A percentile compares a stretch with the other conserved stretches of the same genome.
Evolutionary conservation across 1,284 basidiomycete genomes (phyloP).

Genomic region (Psilocybe mexicana): DNA sequence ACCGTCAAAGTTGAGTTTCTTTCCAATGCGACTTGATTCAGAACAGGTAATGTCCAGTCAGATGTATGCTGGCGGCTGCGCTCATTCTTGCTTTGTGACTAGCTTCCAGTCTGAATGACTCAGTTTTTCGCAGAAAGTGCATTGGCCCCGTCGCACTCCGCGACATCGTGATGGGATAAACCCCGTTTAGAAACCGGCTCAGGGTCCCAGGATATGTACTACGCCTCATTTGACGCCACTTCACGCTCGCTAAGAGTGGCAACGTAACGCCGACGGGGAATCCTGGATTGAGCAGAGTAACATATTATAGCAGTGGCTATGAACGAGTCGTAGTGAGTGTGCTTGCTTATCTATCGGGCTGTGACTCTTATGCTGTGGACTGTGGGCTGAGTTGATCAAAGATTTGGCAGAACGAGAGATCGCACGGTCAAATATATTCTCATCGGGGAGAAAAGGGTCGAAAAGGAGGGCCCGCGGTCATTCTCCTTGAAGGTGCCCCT

Average conservation of each 20-base stretch:
- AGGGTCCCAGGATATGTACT: slow-evolving; percentile 20
- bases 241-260: slow-evolving; percentile 23
- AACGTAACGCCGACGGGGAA: slow-evolving; percentile 24
- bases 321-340: slow-evolving; percentile 2
- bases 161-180: slow-evolving; percentile 14
- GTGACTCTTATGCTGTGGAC: slow-evolving; percentile 15
- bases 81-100: slow-evolving; percentile 1
- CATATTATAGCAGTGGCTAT: not conserved
- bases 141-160: slow-evolving; percentile 14
- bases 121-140: slow-evolving; percentile 6
- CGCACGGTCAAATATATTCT: slow-evolving; percentile 24
- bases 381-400: slow-evolving; percentile 20
- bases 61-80: slow-evolving; percentile 1
- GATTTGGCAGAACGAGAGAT: slow-evolving; percentile 17
- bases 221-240: slow-evolving; percentile 25
- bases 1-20: not conserved
- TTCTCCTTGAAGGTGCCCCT: slow-evolving; percentile 31
- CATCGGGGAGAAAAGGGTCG: slow-evolving; percentile 21
- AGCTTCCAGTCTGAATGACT: slow-evolving; percentile 11
- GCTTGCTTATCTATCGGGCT: not conserved
- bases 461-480: slow-evolving; percentile 22
- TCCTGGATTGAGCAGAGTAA: slow-evolving; percentile 1
- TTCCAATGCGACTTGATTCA: not conserved
- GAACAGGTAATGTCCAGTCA: slow-evolving; percentile 9
- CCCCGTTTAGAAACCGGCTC: slow-evolving; percentile 19